Evolutionary conservation across 139 green algal species (phyloP).

Genomic region (Nannochloris sp.): DNA sequence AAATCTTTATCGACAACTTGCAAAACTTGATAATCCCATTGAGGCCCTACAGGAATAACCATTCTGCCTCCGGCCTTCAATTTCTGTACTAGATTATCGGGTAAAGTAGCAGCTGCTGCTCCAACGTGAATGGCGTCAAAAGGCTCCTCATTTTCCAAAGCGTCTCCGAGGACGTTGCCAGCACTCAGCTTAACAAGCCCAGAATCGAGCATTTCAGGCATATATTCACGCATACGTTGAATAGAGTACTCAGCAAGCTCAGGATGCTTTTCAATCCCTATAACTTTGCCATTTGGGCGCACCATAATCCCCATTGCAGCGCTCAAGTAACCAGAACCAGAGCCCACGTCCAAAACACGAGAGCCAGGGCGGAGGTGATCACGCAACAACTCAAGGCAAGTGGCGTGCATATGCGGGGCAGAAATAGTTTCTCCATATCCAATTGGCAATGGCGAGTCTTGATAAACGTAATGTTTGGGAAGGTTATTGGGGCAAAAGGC

Average conservation of each 20-base stretch:
- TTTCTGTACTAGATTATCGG: constrained; percentile 56
- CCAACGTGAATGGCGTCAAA: constrained; percentile 96
- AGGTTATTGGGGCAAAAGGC: neutral
- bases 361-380: constrained; percentile 47
- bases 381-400: constrained; percentile 74
- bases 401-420: constrained; percentile 93
- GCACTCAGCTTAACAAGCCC: constrained; percentile 12
- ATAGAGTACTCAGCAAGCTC: constrained; percentile 11
- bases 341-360: constrained; percentile 81
- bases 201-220: constrained; percentile 6
- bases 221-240: constrained; percentile 4
- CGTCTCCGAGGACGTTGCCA: constrained; percentile 15
- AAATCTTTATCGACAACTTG: constrained; percentile 17
- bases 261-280: constrained; percentile 26
- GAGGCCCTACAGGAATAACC: constrained; percentile 30
- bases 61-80: constrained; percentile 40
- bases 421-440: constrained; percentile 67
- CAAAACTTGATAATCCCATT: constrained; percentile 27
- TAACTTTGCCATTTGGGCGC: constrained; percentile 10
- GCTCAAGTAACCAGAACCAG: constrained; percentile 72
- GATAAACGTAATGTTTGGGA: constrained; percentile 9
- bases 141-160: constrained; percentile 24
- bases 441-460: constrained; percentile 19
- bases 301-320: constrained; percentile 66
- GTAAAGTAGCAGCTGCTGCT: constrained; percentile 70